A percentile compares a stretch with the other conserved stretches of the same genome.
Evolutionary conservation across 306 rosid genomes (phyloP).

Genomic region (Crotalaria pallida): DNA sequence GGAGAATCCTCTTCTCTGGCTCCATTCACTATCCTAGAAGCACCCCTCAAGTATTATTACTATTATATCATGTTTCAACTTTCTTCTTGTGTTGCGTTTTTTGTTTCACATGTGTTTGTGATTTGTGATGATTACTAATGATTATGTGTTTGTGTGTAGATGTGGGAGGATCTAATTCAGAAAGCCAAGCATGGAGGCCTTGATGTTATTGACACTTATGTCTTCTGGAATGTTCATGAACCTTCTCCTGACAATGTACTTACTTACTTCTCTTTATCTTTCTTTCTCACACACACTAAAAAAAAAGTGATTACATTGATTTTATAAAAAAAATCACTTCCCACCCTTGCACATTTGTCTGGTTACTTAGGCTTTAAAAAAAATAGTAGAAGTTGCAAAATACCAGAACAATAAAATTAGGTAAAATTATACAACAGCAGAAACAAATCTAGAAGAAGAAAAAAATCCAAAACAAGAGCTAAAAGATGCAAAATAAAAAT

Average conservation of each 20-base stretch:
- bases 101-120: slow-evolving; percentile 36
- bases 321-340: too few species aligned
- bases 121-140: neutral
- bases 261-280: slow-evolving; percentile 21
- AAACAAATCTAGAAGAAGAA: too few species aligned
- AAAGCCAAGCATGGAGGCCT: slow-evolving; percentile 93
- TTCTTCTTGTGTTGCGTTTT: neutral
- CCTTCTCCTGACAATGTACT: slow-evolving; percentile 89
- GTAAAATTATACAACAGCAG: too few species aligned
- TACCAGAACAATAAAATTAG: too few species aligned
- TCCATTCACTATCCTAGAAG: slow-evolving; percentile 99
- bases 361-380: too few species aligned
- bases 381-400: too few species aligned
- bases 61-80: neutral
- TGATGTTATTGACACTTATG: slow-evolving; percentile 87
- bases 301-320: neutral
- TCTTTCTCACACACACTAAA: neutral
- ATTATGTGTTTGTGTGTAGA: slow-evolving; percentile 31
- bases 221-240: slow-evolving; percentile 94
- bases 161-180: slow-evolving; percentile 93
- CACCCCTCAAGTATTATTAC: slow-evolving; percentile 81
- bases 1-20: slow-evolving; percentile 86
- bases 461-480: too few species aligned
- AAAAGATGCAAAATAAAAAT: too few species aligned
- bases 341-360: too few species aligned